A percentile compares a stretch with the other conserved stretches of the same genome.
These are phyloP conservation scores for Chlorella sp. DNA, from an alignment of 139 green algal genomes.

Conservation along the genomic window DNA sequence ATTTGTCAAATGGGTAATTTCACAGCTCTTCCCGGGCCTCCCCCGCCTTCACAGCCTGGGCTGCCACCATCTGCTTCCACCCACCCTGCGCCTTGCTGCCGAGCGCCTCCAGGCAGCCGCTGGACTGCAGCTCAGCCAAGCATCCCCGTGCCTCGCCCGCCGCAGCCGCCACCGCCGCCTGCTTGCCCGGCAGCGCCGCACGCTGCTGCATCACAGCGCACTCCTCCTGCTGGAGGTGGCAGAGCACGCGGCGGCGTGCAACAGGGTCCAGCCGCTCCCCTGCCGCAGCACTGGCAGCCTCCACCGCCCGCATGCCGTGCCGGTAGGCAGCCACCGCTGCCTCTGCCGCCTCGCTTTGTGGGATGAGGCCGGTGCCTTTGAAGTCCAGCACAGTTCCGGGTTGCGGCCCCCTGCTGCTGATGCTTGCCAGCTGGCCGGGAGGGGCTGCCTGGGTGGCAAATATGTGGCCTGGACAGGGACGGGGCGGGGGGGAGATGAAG, in stretches of 20 bases:
- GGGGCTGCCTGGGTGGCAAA: constrained; percentile 28
- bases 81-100: not conserved
- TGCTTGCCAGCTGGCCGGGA: no score
- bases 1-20: no score
- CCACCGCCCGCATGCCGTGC: not conserved
- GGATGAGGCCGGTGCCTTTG: not conserved
- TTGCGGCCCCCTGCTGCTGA: no score
- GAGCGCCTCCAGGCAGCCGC: not conserved
- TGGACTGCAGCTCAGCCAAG: not conserved
- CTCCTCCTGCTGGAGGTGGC: constrained; percentile 22
- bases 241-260: not conserved
- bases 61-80: no score
- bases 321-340: constrained; percentile 8
- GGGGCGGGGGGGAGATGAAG: not conserved
- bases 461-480: constrained; percentile 9
- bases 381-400: not conserved
- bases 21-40: not conserved
- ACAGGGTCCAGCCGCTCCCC: not conserved
- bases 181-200: not conserved
- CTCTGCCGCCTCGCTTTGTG: not conserved
- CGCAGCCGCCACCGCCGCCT: not conserved
- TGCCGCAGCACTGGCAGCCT: not conserved
- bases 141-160: not conserved
- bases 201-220: not conserved
- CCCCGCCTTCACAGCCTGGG: not conserved